phyloP scores from a whole-genome alignment of 192 early-diverging fungal genomes.

The Backusella sp. region DNA sequence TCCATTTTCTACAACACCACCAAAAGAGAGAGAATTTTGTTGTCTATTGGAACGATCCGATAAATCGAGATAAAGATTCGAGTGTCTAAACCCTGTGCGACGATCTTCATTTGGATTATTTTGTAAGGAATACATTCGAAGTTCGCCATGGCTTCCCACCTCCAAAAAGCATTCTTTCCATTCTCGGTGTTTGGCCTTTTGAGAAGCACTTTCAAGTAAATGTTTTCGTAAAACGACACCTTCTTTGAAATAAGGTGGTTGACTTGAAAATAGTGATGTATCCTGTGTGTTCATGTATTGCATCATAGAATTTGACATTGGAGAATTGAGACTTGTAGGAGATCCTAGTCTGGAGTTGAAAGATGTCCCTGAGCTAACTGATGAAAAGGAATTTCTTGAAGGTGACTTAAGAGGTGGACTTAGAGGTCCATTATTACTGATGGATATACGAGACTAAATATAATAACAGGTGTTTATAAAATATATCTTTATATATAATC shows the following conservation, averaged over 20 bases:
- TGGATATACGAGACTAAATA: neutral
- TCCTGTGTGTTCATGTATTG: neutral
- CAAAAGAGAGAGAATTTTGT: neutral
- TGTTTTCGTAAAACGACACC: conserved; percentile 86
- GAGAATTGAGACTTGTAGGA: neutral
- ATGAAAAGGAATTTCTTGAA: conserved; percentile 17
- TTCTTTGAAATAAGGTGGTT: conserved; percentile 49
- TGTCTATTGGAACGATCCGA: neutral
- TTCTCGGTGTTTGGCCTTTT: conserved; percentile 75
- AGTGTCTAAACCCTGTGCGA: conserved; percentile 10
- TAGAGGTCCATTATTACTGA: neutral
- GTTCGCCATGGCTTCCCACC: conserved; percentile 61
- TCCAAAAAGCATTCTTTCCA: conserved; percentile 83
- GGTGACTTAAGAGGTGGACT: neutral
- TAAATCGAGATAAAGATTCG: neutral
- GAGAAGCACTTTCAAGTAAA: conserved; percentile 66
- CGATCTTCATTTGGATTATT: conserved; percentile 38
- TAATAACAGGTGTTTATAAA: neutral
- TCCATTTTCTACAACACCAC: neutral
- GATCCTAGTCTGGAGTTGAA: conserved; percentile 2
- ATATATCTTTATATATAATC: neutral
- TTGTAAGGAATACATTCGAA: conserved; percentile 79
- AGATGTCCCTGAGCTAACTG: neutral
- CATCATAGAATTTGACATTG: conserved; percentile 9
- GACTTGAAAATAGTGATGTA: conserved; percentile 7